Evolutionary conservation across 2,329 filamentous ascomycete genomes (phyloP).

Genomic region (Pezicula carpinea): DNA sequence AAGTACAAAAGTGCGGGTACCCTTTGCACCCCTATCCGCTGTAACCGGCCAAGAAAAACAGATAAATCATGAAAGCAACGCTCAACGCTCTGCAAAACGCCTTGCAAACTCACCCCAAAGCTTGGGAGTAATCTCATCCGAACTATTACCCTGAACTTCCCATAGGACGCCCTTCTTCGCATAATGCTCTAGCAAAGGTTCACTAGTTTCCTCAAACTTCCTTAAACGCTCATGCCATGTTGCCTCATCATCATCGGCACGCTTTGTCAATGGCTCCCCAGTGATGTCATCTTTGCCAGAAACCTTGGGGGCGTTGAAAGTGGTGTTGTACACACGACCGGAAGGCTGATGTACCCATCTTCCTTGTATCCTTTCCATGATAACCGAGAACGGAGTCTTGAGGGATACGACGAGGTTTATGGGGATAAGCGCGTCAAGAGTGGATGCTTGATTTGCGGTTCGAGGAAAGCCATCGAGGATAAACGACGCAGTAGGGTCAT

Average conservation of each 20-base stretch:
- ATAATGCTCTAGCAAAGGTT: constrained; percentile 84
- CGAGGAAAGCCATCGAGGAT: constrained; percentile 95
- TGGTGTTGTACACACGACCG: constrained; percentile 90
- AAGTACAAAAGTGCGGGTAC: too few species aligned
- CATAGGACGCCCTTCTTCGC: constrained; percentile 76
- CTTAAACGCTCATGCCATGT: constrained; percentile 77
- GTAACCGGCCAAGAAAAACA: too few species aligned
- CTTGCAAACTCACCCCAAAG: constrained; percentile 77
- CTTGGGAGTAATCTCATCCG: constrained; percentile 93
- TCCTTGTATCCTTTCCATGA: constrained; percentile 83
- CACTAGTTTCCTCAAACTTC: constrained; percentile 84
- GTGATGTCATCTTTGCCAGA: constrained; percentile 84
- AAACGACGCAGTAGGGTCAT: constrained; percentile 79
- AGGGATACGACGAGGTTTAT: constrained; percentile 91
- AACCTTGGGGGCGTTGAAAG: constrained; percentile 81
- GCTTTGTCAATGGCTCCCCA: constrained; percentile 76
- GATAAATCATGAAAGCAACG: too few species aligned
- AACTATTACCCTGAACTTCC: constrained; percentile 83
- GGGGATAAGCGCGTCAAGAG: constrained; percentile 77
- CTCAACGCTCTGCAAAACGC: constrained; percentile 50
- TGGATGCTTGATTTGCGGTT: constrained; percentile 72
- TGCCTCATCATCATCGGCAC: constrained; percentile 80
- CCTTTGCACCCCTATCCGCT: too few species aligned
- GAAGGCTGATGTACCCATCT: constrained; percentile 92
- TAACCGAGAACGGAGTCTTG: constrained; percentile 78